Evolutionary conservation across 2,329 filamentous ascomycete species (phyloP), one percentile per base, ranked within the genome.

Genomic region (Cercospora sp.): DNA sequence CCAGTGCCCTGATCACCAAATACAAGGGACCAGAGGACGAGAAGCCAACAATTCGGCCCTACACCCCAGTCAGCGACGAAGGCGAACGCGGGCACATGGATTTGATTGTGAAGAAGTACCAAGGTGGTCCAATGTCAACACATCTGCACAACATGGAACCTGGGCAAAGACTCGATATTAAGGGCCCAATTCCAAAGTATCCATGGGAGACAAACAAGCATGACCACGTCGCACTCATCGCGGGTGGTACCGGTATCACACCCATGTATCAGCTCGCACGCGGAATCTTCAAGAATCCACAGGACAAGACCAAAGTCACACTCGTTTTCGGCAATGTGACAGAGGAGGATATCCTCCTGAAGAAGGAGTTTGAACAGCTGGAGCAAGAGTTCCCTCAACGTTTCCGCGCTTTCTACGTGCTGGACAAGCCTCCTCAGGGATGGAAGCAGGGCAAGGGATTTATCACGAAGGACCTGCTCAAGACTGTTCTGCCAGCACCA

Each of bases 291-390:
- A 92, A 90, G 82, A 97, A 97, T 87, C 93, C 94, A 69, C 88
- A 92, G 53, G 95, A 99, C 84, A 94, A 95, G 88, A 99, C 95
- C 76, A 97, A 97, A 85, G 93, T 99, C 51, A 98, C 94, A 5
- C 89, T 99, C 34, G 87, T 99, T 43, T 97, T 94, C 78, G 95
- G 93, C 74, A 99, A 98, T 84, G 83, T 97, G 69, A 85, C 84
- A 28, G 92, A 98, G 84, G 88, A 94, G 72, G 95, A 99, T 78
- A 97, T 99, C 70, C 86, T 99, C 61, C 84, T 99, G 76, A 94
- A 93, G 86, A 86, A 88, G 76, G 92, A 99, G 84, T 88, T 94
- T 65, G 86, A 91, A 67, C 84, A 93, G 70, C 87, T 99, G 67
- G 95, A 98, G 85, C 97, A 97, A 86, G 93, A 91, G 61, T 97